A percentile compares a stretch with the other conserved stretches of the same genome.
Conservation (phyloP, 345 rosid genomes). For the Eucalyptus microcorys region DNA sequence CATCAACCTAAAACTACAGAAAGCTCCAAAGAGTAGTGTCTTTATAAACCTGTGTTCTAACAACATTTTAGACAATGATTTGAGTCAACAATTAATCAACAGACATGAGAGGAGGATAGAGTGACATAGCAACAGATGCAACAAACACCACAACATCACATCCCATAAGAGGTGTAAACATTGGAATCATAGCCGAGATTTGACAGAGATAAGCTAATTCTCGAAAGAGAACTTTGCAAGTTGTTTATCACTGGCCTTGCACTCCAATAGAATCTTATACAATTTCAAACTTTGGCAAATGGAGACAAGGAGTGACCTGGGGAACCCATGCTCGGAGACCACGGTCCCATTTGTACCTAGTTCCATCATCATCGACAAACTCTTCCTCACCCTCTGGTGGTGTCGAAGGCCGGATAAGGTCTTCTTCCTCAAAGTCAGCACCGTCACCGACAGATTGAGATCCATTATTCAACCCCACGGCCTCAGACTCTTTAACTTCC, state of each 20-base stretch:
- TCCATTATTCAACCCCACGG: conserved; percentile 33
- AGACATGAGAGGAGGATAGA: background rate
- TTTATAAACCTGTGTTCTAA: background rate
- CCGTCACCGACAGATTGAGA: conserved; percentile 16
- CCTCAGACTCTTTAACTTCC: conserved; percentile 72
- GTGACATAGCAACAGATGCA: background rate
- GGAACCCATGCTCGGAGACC: conserved; percentile 80
- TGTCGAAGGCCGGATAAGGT: conserved; percentile 22
- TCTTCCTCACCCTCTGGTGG: conserved; percentile 92
- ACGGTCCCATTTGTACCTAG: conserved; percentile 76
- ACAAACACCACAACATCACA: background rate
- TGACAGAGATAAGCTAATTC: background rate
- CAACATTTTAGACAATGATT: background rate
- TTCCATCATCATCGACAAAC: conserved; percentile 94
- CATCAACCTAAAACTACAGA: background rate
- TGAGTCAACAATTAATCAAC: background rate
- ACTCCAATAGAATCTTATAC: background rate
- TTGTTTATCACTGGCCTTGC: background rate
- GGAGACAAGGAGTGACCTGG: conserved; percentile 36
- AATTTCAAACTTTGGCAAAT: background rate
- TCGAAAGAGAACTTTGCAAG: background rate
- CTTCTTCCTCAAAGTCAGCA: conserved; percentile 14
- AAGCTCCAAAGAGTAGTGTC: background rate
- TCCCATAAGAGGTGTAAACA: background rate
- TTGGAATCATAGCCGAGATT: background rate